Evolutionary conservation across 139 green algal genomes (phyloP).

Genomic region (Micractinium sp.): DNA sequence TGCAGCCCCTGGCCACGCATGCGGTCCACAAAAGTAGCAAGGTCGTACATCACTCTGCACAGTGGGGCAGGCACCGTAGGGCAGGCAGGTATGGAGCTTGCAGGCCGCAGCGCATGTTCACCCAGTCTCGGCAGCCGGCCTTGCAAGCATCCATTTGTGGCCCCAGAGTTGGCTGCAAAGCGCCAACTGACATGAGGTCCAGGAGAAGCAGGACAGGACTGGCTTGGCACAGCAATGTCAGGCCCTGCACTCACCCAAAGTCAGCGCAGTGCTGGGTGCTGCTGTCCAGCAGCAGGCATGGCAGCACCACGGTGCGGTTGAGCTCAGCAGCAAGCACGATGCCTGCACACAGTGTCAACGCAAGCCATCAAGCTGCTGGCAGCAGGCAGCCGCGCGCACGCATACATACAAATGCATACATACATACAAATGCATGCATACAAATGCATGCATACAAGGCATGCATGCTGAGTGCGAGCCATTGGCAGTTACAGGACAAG

Average conservation of each 20-base stretch:
- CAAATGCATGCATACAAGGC: not conserved
- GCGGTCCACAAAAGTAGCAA: not conserved
- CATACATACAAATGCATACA: not conserved
- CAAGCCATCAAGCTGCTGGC: not conserved
- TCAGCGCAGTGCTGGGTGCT: not conserved
- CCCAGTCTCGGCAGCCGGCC: not conserved
- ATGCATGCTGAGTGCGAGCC: not conserved
- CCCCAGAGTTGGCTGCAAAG: not conserved
- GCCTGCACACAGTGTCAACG: not conserved
- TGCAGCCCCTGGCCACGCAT: not conserved
- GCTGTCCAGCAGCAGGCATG: not conserved
- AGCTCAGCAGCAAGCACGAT: constrained; percentile 3
- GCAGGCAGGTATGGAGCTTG: not conserved
- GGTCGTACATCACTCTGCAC: not conserved
- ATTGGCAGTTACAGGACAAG: not conserved
- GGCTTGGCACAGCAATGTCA: not conserved
- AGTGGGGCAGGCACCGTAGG: not conserved
- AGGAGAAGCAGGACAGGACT: not conserved
- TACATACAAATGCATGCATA: not conserved
- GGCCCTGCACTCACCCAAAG: not conserved
- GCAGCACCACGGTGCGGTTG: constrained; percentile 8
- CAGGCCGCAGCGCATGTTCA: not conserved
- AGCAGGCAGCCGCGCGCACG: not conserved
- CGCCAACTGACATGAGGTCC: not conserved
- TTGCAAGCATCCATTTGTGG: not conserved